Evolutionary conservation across 345 rosid species (phyloP), one percentile per base, ranked within the genome.

Genomic region (Microthlaspi erraticum): DNA sequence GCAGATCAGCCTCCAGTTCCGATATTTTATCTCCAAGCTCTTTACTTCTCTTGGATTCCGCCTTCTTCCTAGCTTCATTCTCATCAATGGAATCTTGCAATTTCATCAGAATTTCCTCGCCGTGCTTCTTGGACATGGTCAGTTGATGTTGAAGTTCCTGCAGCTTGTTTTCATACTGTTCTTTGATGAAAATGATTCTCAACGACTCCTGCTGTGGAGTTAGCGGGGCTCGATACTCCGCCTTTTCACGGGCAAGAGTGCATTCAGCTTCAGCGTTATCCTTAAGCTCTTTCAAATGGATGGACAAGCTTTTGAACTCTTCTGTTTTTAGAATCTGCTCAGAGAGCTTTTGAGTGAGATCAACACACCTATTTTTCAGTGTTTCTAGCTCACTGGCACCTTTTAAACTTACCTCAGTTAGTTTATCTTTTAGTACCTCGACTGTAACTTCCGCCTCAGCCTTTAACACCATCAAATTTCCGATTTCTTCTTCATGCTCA

Each of bases 181-280:
- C 99, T 82, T 88, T 94, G 80, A 94, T 88, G 80, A 94, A 94
- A 54, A 86, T 95, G 80, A 94, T 89, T 82, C 99, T 91, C 83
- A 94, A 79, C 19, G 99, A 91, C 68, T 94, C 99, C 64, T 89
- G 99, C 83, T 83, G 79, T 36, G 87, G 88, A 66, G 71, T 80
- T 34, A 77, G 68, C 26, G 92, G 70, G 17, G 84, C 81, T 70
- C 81, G 85, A 75, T 78, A 68, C 19, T 79, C 88, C 34, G 78
- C 75, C 73, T 85, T 89, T 60, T 87, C 87, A 66, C 76, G 82
- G 38, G 88, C 87, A 59, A 78, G 85, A 49, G 42, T 63, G 74
- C 75, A 73, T 78, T 91, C 96, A 14, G 82, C 83, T n/a, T 94
- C 93, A 68, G 93, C 89, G 79, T 84, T 85, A 67, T 88, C 92